Base-by-base conservation (phyloP, 106 monocot genomes). In the Acanthochlamys bracteata region DNA sequence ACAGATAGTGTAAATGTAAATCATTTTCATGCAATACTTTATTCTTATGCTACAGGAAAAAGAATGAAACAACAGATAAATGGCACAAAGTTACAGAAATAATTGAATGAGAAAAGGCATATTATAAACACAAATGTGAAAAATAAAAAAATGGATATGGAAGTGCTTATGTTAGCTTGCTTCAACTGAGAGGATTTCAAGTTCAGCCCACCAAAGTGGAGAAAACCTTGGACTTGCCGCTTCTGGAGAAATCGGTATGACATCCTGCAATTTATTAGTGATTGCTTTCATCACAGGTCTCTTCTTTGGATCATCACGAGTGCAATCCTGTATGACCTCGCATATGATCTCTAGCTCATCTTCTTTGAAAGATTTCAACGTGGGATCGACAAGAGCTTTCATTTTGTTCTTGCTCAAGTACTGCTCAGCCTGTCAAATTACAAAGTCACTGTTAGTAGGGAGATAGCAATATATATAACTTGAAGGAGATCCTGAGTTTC, bases 151-250 rank as follows among this genome's bases (percentile, higher is more conserved):
- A n/a, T n/a, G n/a, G n/a, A n/a, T n/a, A n/a, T n/a, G n/a, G n/a
- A n/a, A n/a, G n/a, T n/a, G n/a, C n/a, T n/a, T n/a, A n/a, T n/a
- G 33, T 73, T 72, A 81, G 59, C 67, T 74, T 54, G 86, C 86
- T 69, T 94, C 79, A 19, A 74, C 73, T 13, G 89, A 82, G 14
- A 94, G 81, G 62, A 94, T 89, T 71, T 89, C 94, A 49, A 93
- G 83, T 62, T 93, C 93, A 24, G 93, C 93, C 93, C 93, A 93
- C 93, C 93, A 93, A 57, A 93, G 93, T 24, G 93, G 93, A 46
- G 89, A 94, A n/a, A 83, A 75, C 43, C 73, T 73, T 11, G 94
- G 86, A 1, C 21, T 58, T 25, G 94, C 94, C 22, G 89, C 76
- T n/a, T 89, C 94, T 2, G 89, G 84, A 7, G 83, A 81, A 59